Percentiles rank a stretch among this genome's conserved stretches.
Evolutionary conservation across 1,284 basidiomycete genomes (phyloP).

Genomic region (Spongiforma sp.): DNA sequence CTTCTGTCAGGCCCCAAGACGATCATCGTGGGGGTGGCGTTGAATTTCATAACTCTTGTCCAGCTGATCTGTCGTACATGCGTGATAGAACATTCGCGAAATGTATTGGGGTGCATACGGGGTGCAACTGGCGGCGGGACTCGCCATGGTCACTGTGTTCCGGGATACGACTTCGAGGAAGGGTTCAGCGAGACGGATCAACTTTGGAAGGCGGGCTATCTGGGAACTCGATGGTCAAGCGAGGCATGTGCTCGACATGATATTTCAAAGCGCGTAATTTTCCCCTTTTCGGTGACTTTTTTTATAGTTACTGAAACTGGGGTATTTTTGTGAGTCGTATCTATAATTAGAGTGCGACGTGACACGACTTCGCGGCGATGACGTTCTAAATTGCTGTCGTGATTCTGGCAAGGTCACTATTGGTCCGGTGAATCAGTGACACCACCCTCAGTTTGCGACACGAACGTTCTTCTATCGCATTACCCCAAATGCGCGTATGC

Average conservation of each 20-base stretch:
- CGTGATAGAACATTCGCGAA: constrained; percentile 65
- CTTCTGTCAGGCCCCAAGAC: constrained; percentile 34
- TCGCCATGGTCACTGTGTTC: constrained; percentile 63
- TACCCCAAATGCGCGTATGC: no score
- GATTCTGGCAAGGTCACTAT: no score
- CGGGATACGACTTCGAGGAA: constrained; percentile 65
- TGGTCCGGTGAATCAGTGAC: no score
- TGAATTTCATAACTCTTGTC: not conserved
- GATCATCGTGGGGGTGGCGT: constrained; percentile 58
- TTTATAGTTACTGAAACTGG: not conserved
- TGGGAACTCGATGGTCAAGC: constrained; percentile 72
- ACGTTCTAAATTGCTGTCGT: no score
- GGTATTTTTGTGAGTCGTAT: constrained; percentile 51
- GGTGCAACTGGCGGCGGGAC: constrained; percentile 70
- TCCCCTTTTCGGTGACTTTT: not conserved
- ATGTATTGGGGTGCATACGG: constrained; percentile 73
- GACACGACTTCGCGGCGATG: no score
- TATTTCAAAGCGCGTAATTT: constrained; percentile 62
- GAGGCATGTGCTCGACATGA: constrained; percentile 59
- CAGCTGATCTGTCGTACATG: not conserved
- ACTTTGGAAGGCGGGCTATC: constrained; percentile 66
- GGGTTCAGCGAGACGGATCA: constrained; percentile 76
- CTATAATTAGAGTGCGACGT: no score
- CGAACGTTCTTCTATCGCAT: no score
- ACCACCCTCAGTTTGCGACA: no score